These are phyloP conservation scores for Penicillium chermesinum DNA, from an alignment of 495 filamentous ascomycete genomes.

Conservation along the genomic window DNA sequence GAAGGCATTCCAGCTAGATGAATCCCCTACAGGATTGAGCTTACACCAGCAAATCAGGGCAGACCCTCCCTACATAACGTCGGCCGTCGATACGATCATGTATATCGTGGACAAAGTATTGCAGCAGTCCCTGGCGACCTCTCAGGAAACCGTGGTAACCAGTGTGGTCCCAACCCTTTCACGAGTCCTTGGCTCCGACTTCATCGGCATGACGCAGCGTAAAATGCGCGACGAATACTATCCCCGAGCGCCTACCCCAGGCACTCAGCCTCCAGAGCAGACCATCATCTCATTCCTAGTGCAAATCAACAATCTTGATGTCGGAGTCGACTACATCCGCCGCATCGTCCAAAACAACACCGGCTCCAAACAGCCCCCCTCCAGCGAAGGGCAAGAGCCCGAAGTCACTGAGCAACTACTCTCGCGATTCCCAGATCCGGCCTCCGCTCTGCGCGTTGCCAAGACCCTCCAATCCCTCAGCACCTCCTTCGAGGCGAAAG, in stretches of 20 bases:
- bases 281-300: slow-evolving; percentile 81
- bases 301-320: slow-evolving; percentile 90
- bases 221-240: slow-evolving; percentile 96
- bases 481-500: slow-evolving; percentile 66
- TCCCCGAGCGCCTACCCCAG: slow-evolving; percentile 67
- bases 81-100: slow-evolving; percentile 97
- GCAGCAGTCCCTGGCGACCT: slow-evolving; percentile 77
- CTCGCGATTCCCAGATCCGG: slow-evolving; percentile 70
- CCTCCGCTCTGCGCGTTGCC: slow-evolving; percentile 63
- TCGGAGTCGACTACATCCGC: slow-evolving; percentile 79
- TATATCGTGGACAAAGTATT: slow-evolving; percentile 94
- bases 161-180: slow-evolving; percentile 75
- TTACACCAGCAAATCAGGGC: slow-evolving; percentile 57
- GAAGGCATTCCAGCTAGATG: slow-evolving; percentile 97
- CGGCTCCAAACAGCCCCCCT: slow-evolving; percentile 31
- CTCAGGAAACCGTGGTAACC: slow-evolving; percentile 67
- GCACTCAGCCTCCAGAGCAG: slow-evolving; percentile 75
- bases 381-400: slow-evolving; percentile 6
- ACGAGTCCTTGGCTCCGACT: slow-evolving; percentile 85
- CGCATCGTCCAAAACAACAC: slow-evolving; percentile 73
- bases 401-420: slow-evolving; percentile 37
- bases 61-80: slow-evolving; percentile 87
- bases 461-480: slow-evolving; percentile 64
- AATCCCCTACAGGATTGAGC: slow-evolving; percentile 74
- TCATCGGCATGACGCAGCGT: slow-evolving; percentile 93